These are phyloP conservation scores for Magnaporthiopsis incrustans DNA, from an alignment of 2,329 filamentous ascomycete species.

Conservation along the genomic window DNA sequence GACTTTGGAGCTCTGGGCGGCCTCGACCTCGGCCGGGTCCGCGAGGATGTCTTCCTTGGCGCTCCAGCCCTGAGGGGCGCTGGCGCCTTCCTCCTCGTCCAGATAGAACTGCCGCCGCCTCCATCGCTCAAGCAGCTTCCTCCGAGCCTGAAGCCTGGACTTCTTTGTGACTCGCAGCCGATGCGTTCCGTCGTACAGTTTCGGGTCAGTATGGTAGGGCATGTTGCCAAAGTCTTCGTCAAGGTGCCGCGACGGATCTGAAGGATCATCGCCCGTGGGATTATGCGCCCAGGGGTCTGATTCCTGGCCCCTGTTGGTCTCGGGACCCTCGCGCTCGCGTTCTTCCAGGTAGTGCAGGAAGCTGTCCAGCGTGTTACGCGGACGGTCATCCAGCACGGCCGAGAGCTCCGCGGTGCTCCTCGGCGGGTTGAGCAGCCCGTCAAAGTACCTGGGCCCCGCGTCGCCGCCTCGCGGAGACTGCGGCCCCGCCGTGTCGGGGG, in stretches of 20 bases:
- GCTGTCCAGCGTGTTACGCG: constrained; percentile 10
- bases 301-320: neutral
- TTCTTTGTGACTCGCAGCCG: constrained; percentile 25
- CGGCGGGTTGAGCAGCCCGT: constrained; percentile 37
- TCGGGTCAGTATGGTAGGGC: neutral
- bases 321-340: neutral
- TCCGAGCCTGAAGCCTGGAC: constrained; percentile 33
- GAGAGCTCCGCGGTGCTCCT: constrained; percentile 34
- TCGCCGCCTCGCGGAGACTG: constrained; percentile 11
- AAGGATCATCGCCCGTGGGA: neutral
- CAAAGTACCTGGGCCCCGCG: constrained; percentile 32
- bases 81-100: constrained; percentile 73
- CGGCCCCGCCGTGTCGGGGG: constrained; percentile 4
- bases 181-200: neutral
- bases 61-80: constrained; percentile 55
- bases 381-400: constrained; percentile 21
- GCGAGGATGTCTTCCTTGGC: constrained; percentile 49
- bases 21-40: constrained; percentile 22
- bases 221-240: constrained; percentile 4
- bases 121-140: constrained; percentile 63
- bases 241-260: neutral
- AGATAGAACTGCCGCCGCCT: constrained; percentile 71
- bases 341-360: constrained; percentile 6
- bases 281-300: neutral
- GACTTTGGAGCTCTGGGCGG: constrained; percentile 35